Evolutionary conservation across 2,329 filamentous ascomycete species (phyloP).

Genomic region (Fusarium phyllophilum): DNA sequence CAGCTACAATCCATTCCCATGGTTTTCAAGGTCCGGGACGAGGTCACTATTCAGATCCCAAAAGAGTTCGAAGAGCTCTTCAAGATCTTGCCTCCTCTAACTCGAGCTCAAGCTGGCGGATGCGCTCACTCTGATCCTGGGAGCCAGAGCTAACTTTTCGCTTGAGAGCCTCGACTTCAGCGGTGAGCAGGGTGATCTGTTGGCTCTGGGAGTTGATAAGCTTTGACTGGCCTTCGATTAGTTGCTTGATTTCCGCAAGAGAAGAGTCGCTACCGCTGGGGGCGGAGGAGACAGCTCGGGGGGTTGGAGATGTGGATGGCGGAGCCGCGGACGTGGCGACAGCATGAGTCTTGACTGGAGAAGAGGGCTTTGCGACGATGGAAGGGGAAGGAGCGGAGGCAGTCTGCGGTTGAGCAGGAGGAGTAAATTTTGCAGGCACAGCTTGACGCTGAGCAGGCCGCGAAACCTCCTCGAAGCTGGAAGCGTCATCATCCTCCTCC

Average conservation of each 20-base stretch:
- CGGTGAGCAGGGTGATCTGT: slow-evolving; percentile 75
- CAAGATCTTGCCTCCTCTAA: slow-evolving; percentile 71
- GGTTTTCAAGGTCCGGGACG: slow-evolving; percentile 20
- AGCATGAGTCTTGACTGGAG: slow-evolving; percentile 47
- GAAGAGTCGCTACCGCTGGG: slow-evolving; percentile 66
- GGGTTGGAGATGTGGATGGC: slow-evolving; percentile 43
- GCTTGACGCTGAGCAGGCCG: slow-evolving; percentile 75
- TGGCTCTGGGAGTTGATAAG: slow-evolving; percentile 81
- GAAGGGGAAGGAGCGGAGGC: slow-evolving; percentile 34
- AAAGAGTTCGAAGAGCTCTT: slow-evolving; percentile 13
- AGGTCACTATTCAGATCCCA: slow-evolving; percentile 1
- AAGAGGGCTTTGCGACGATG: slow-evolving; percentile 46
- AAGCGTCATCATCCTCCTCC: slow-evolving; percentile 73
- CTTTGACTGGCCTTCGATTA: slow-evolving; percentile 80
- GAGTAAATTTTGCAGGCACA: slow-evolving; percentile 54
- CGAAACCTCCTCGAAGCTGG: slow-evolving; percentile 86
- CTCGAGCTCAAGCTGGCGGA: slow-evolving; percentile 74
- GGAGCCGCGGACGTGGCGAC: slow-evolving; percentile 45
- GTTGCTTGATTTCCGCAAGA: slow-evolving; percentile 79
- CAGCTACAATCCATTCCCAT: slow-evolving; percentile 23
- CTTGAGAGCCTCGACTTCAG: slow-evolving; percentile 84
- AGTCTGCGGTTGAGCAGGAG: slow-evolving; percentile 46
- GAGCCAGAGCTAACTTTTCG: slow-evolving; percentile 69
- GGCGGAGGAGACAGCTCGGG: slow-evolving; percentile 42
- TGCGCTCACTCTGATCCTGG: slow-evolving; percentile 73